Conservation (phyloP, 257 asterid genomes). For the Prunella vulgaris region DNA sequence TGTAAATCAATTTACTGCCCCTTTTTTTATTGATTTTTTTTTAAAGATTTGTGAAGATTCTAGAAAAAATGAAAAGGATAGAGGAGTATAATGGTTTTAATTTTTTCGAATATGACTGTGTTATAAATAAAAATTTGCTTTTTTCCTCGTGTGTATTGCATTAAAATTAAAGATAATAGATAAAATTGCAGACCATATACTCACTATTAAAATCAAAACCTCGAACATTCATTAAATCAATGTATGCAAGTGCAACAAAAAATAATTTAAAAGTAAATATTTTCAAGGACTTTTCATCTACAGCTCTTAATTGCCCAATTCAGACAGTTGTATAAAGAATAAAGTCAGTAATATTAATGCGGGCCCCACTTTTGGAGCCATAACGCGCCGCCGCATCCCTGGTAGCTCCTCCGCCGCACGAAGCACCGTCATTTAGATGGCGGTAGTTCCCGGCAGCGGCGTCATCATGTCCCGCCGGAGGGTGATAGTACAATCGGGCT, state of each 20-base stretch:
- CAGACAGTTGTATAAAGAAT: conserved; percentile 46
- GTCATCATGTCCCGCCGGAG: conserved; percentile 18
- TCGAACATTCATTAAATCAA: background rate
- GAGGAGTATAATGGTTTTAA: too few relatives aligned
- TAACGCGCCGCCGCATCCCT: conserved; percentile 1
- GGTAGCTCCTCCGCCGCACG: background rate
- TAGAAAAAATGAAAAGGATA: too few relatives aligned
- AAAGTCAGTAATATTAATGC: conserved; percentile 48
- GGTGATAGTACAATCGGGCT: conserved; percentile 25
- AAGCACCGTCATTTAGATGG: background rate
- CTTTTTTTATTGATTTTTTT: too few relatives aligned
- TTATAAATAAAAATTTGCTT: too few relatives aligned
- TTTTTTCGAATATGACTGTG: too few relatives aligned
- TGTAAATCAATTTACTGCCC: too few relatives aligned
- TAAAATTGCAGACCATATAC: background rate
- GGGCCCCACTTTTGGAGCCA: conserved; percentile 13
- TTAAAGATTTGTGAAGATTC: too few relatives aligned
- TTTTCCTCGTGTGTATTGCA: too few relatives aligned
- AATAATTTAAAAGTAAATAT: background rate
- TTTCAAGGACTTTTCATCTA: too few relatives aligned
- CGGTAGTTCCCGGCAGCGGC: background rate
- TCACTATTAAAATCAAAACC: background rate
- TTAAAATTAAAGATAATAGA: background rate
- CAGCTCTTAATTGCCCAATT: background rate
- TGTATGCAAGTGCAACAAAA: background rate